phyloP scores from a whole-genome alignment of 2,329 filamentous ascomycete species.

The Curvularia sp. region DNA sequence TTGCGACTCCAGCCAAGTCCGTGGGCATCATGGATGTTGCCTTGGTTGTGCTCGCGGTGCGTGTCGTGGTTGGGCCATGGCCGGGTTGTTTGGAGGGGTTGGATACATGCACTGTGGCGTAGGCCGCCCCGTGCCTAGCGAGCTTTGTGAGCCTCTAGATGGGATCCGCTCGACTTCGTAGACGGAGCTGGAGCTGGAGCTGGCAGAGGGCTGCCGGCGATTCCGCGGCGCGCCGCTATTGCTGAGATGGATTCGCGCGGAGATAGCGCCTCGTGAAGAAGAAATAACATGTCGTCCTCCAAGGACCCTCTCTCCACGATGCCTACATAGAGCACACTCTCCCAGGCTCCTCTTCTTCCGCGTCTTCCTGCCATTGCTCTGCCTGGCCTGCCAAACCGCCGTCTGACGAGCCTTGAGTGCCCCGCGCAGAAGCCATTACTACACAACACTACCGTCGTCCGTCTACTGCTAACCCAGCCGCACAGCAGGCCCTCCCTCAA shows the following conservation, averaged over 20 bases:
- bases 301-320: not conserved
- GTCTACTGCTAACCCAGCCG: not conserved
- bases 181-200: not conserved
- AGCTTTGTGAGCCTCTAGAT: constrained; percentile 24
- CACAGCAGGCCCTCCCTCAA: not conserved
- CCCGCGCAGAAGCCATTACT: not conserved
- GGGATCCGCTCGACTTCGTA: constrained; percentile 13
- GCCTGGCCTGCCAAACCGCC: not conserved
- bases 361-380: not conserved
- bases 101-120: constrained; percentile 25
- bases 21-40: constrained; percentile 1
- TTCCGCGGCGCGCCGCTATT: constrained; percentile 31
- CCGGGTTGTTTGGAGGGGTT: not conserved
- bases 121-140: constrained; percentile 19
- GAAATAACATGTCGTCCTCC: constrained; percentile 15
- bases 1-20: not conserved
- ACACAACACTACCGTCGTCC: not conserved
- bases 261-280: constrained; percentile 26
- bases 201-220: constrained; percentile 25
- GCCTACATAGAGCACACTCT: not conserved
- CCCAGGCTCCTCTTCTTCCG: not conserved
- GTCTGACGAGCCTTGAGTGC: not conserved
- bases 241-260: constrained; percentile 23
- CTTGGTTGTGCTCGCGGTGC: not conserved
- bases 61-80: not conserved